Base-by-base conservation (phyloP, 192 early-diverging fungal species). In the Jimgerdemannia lactiflua region DNA sequence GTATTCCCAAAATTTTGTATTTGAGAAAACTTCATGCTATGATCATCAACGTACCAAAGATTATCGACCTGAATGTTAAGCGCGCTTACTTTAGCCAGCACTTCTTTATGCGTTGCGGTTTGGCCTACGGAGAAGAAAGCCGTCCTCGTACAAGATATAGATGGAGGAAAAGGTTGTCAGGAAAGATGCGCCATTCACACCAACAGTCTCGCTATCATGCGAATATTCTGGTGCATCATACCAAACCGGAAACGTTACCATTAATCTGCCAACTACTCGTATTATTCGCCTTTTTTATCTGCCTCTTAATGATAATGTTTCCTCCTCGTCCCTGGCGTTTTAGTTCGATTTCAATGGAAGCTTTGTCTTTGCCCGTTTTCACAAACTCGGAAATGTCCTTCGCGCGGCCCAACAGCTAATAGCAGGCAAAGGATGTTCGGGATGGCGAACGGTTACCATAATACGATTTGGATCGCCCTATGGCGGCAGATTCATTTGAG, bases 51-150 rank as follows among this genome's bases (percentile, higher is more conserved):
- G 70, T 89, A 93, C 92, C 98, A 99, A 65, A 99, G 80, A 75
- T 98, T 99, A 82, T 96, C 93, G 63, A 98, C 95, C 74, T 99
- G 97, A 70, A 99, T 93, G 70, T 93, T 88, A 70, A 97, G 81
- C 8, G 77, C 70, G 40, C 74, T 67, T 11, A 95, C 89, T 7
- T 80, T 86, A n/a, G 85, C 84, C 66, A 87, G 77, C 4, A 98
- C 89, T 39, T 92, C 91, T 42, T 84, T 86, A 42, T 92, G 89
- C 0, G 88, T 88, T 3, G 85, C 78, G 11, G 17, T 43, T 54
- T 91, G 81, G 7, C 90, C 93, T 93, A 71, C 29, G 29, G 29
- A 29, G 29, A 29, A 29, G 29, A 29, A 29, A 1, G 29, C 29
- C 29, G 29, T 29, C 29, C 29, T 29, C 29, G 29, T 29, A 29